Evolutionary conservation across 495 filamentous ascomycete species (phyloP), one percentile per base, ranked within the genome.

Genomic region (Penicillium lividum): DNA sequence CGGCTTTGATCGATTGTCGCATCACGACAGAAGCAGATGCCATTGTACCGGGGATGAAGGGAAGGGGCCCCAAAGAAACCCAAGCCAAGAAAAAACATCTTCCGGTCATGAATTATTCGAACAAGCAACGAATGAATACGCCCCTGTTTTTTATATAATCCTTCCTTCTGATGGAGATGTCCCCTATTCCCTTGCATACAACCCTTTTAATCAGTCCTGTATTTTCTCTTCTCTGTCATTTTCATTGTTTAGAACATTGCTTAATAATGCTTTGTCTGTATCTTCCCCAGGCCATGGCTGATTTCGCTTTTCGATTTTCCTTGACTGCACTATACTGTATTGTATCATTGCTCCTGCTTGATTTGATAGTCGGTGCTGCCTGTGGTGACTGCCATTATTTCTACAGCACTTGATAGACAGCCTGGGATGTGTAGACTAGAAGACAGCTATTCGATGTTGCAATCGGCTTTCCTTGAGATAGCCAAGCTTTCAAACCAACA

Each of bases 41-140:
- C n/a, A 50, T 27, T 38, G 46, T 30, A 29, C 31, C 36, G n/a
- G 44, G 43, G 33, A 54, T 50, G 10, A 51, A 48, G 28, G 25
- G 31, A 47, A 52, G n/a, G 47, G 51, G n/a, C 13, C 9, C n/a
- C 34, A 57, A 57, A 52, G 58, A 61, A 40, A 54, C 16, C 27
- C 48, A 52, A 28, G 29, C 36, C 51, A 53, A 43, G 51, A 54
- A 54, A 36, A 49, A 30, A 18, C 62, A 40, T 40, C 38, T 40
- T 40, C 38, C 38, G 59, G 64, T 68, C 61, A 70, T 66, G 71
- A 67, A 49, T 61, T 67, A 65, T 65, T 64, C 60, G 46, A 62
- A 61, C 61, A 57, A 65, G 65, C 68, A 69, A 71, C 62, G 65
- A 68, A 71, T 66, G 66, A 63, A 67, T 63, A 68, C 59, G 60